phyloP scores from a whole-genome alignment of 2,329 filamentous ascomycete species.

The Alternaria atra region DNA sequence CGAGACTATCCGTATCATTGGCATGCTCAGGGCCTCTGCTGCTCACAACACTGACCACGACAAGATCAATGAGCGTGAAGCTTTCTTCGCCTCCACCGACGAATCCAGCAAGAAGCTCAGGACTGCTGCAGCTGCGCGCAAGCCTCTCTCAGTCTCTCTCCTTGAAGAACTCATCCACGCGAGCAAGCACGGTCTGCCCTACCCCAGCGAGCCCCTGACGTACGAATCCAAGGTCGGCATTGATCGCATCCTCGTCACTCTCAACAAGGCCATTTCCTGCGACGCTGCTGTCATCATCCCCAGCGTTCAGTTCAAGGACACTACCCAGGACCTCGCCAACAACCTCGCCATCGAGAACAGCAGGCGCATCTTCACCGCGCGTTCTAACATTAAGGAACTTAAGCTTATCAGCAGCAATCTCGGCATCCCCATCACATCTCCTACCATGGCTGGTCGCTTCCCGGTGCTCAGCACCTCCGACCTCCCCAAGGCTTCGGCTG shows the following conservation, averaged over 20 bases:
- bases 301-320: slow-evolving; percentile 10
- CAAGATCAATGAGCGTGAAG: slow-evolving; percentile 23
- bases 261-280: slow-evolving; percentile 24
- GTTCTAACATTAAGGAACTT: slow-evolving; percentile 17
- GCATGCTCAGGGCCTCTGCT: slow-evolving; percentile 36
- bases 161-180: slow-evolving; percentile 29
- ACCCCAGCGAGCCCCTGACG: slow-evolving; percentile 21
- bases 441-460: slow-evolving; percentile 44
- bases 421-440: neutral
- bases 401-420: slow-evolving; percentile 6
- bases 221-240: slow-evolving; percentile 24
- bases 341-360: slow-evolving; percentile 31
- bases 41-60: slow-evolving; percentile 30
- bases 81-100: slow-evolving; percentile 7
- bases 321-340: slow-evolving; percentile 24
- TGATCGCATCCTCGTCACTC: slow-evolving; percentile 25
- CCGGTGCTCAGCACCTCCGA: slow-evolving; percentile 48
- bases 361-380: slow-evolving; percentile 30
- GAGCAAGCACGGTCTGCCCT: slow-evolving; percentile 20
- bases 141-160: slow-evolving; percentile 22
- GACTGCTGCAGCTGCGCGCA: slow-evolving; percentile 5
- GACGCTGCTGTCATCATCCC: neutral
- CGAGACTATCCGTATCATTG: slow-evolving; percentile 32
- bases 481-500: slow-evolving; percentile 69
- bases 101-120: slow-evolving; percentile 5